phyloP scores from a whole-genome alignment of 1,139 yeast species.

The Sugiyamaella xylanicola region DNA sequence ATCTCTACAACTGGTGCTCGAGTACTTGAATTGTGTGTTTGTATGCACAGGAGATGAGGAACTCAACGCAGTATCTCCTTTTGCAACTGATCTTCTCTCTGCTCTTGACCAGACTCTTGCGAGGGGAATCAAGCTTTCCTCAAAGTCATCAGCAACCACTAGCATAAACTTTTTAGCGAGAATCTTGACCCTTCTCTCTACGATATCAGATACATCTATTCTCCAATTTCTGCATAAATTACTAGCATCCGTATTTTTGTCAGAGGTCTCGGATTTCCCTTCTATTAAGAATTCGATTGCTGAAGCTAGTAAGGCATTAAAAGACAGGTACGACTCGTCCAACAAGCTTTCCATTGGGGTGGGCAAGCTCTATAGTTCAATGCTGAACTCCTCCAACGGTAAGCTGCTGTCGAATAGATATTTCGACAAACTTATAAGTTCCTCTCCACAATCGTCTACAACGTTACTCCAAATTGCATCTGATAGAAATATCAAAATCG shows the following conservation, averaged over 20 bases:
- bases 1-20: constrained; percentile 9
- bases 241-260: constrained; percentile 2
- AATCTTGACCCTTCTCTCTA: constrained; percentile 1
- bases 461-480: constrained; percentile 7
- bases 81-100: constrained; percentile 1
- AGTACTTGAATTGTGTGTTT: constrained; percentile 7
- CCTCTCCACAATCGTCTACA: background rate
- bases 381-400: constrained; percentile 8
- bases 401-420: constrained; percentile 6
- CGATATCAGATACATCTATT: background rate
- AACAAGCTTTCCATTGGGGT: background rate
- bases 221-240: background rate
- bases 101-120: background rate
- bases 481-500: constrained; percentile 12
- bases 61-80: background rate
- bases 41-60: background rate
- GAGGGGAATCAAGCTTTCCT: constrained; percentile 9
- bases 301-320: constrained; percentile 2
- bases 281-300: constrained; percentile 1
- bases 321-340: background rate
- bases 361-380: constrained; percentile 5
- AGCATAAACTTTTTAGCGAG: constrained; percentile 3
- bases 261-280: background rate
- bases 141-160: background rate
- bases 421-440: constrained; percentile 7